These are phyloP conservation scores for Penicillium brasilianum DNA, from an alignment of 2,329 filamentous ascomycete species.

Conservation along the genomic window DNA sequence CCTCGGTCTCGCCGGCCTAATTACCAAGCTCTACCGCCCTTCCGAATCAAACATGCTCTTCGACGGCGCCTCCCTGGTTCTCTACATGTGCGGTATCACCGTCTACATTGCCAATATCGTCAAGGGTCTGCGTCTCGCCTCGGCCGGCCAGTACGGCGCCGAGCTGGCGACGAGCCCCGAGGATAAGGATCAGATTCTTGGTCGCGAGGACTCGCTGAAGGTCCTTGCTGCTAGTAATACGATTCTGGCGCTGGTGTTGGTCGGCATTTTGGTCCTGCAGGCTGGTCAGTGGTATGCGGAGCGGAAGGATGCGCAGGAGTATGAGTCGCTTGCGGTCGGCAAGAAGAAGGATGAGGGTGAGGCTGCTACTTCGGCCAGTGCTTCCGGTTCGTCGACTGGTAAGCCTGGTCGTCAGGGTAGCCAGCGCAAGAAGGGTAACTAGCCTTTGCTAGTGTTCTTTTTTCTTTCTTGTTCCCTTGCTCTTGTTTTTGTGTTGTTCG, in stretches of 20 bases:
- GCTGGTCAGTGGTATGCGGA: slow-evolving; percentile 99
- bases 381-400: slow-evolving; percentile 19
- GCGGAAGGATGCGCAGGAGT: slow-evolving; percentile 84
- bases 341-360: slow-evolving; percentile 47
- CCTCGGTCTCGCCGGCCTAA: slow-evolving; percentile 84
- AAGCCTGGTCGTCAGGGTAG: slow-evolving; percentile 27
- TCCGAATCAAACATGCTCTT: slow-evolving; percentile 96
- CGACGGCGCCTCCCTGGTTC: slow-evolving; percentile 72
- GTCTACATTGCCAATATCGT: slow-evolving; percentile 97
- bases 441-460: slow-evolving; percentile 1
- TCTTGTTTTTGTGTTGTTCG: not conserved
- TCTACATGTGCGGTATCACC: slow-evolving; percentile 83
- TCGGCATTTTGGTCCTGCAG: slow-evolving; percentile 91
- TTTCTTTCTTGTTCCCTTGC: slow-evolving; percentile 2
- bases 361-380: slow-evolving; percentile 4
- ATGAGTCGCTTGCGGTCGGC: slow-evolving; percentile 58
- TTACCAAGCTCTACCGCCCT: slow-evolving; percentile 93
- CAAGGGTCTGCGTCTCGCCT: slow-evolving; percentile 87
- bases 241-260: slow-evolving; percentile 87
- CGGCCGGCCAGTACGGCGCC: slow-evolving; percentile 68
- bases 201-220: slow-evolving; percentile 85
- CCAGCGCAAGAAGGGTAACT: slow-evolving; percentile 36
- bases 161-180: slow-evolving; percentile 46
- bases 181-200: slow-evolving; percentile 71
- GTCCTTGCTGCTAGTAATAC: slow-evolving; percentile 95